phyloP scores from a whole-genome alignment of 345 rosid genomes.

The Brassica juncea region DNA sequence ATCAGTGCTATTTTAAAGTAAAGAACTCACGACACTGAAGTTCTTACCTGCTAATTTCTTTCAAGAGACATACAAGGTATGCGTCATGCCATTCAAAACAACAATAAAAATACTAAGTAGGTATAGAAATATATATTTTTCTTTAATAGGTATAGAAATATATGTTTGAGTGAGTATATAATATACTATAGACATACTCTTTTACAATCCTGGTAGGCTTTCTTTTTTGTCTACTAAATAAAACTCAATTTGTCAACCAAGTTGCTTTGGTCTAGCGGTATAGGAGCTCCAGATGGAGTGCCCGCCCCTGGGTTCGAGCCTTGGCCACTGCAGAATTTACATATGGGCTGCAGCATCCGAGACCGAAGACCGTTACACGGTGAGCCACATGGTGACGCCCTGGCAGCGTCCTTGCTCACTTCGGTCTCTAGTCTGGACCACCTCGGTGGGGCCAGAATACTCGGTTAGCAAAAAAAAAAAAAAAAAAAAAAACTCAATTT shows the following conservation, averaged over 20 bases:
- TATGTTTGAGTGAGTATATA: not conserved
- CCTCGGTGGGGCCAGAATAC: no score
- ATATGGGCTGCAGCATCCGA: no score
- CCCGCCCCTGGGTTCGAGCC: no score
- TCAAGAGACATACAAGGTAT: conserved; percentile 18
- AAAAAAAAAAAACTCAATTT: not conserved
- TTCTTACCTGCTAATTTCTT: not conserved
- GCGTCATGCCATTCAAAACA: conserved; percentile 32
- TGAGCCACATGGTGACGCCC: no score
- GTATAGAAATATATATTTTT: not conserved
- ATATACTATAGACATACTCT: not conserved
- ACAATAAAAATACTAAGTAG: not conserved
- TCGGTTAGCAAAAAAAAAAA: no score
- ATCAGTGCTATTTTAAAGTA: not conserved
- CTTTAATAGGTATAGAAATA: not conserved
- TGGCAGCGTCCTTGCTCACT: no score
- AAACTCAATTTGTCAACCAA: not conserved
- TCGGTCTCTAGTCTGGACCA: no score
- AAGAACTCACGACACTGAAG: not conserved
- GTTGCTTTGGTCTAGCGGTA: no score
- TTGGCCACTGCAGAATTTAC: no score
- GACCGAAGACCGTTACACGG: no score
- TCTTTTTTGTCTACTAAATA: not conserved
- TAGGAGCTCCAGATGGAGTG: no score
- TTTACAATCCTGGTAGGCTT: not conserved